A percentile compares a stretch with the other conserved stretches of the same genome.
Evolutionary conservation across 495 filamentous ascomycete genomes (phyloP).

Genomic region (Talaromyces adpressus): DNA sequence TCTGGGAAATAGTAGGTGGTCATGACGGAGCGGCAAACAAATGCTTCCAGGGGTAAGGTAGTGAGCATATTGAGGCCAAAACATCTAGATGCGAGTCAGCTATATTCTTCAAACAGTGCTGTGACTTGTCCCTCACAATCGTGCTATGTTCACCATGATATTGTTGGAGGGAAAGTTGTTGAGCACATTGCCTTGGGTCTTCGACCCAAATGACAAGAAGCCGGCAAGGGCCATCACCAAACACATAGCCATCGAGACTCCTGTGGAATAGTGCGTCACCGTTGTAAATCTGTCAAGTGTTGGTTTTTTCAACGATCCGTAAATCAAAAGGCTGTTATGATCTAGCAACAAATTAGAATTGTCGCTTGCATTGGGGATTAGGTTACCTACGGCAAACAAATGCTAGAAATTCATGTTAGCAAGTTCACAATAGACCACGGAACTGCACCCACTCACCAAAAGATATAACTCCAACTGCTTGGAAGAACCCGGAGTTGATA

Average conservation of each 20-base stretch:
- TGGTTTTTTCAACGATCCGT: constrained; percentile 87
- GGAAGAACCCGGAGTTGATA: constrained; percentile 80
- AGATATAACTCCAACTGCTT: constrained; percentile 94
- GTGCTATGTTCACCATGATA: constrained; percentile 85
- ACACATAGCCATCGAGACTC: constrained; percentile 82
- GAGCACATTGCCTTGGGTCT: constrained; percentile 88
- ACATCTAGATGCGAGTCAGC: constrained; percentile 36
- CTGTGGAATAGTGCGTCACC: constrained; percentile 89
- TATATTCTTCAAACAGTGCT: background rate
- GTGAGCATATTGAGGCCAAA: constrained; percentile 99
- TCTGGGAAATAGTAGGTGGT: constrained; percentile 83
- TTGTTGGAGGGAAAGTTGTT: constrained; percentile 95
- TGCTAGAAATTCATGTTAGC: constrained; percentile 45
- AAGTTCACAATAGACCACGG: background rate
- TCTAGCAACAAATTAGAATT: constrained; percentile 34
- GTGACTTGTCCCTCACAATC: constrained; percentile 48
- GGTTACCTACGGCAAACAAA: constrained; percentile 70
- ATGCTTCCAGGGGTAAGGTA: constrained; percentile 89
- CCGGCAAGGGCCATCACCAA: constrained; percentile 81
- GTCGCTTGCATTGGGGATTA: background rate
- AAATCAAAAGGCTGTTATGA: constrained; percentile 95
- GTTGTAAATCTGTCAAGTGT: constrained; percentile 88
- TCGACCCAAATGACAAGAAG: constrained; percentile 87
- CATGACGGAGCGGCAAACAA: constrained; percentile 97
- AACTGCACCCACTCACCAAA: constrained; percentile 56